Percentiles rank a stretch among this genome's conserved stretches.
These are phyloP conservation scores for Amborella trichopoda DNA, from an alignment of 164 flowering plant species.

Conservation along the genomic window DNA sequence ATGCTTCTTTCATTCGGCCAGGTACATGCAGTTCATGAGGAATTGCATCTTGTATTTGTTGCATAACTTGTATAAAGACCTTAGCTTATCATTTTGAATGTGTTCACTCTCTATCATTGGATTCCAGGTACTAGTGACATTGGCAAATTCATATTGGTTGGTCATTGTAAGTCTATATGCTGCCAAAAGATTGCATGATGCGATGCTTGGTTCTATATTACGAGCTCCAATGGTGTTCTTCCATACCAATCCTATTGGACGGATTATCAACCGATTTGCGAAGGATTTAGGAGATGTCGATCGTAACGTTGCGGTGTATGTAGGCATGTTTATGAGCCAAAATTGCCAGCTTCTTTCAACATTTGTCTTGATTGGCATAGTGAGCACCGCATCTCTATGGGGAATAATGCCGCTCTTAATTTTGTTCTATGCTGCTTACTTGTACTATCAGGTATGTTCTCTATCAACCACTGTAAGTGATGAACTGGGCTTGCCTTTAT, in stretches of 20 bases:
- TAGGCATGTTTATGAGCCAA: conserved; percentile 77
- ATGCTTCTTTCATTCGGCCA: conserved; percentile 69
- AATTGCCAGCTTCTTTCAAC: conserved; percentile 86
- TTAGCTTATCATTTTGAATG: conserved; percentile 4
- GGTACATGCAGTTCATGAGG: conserved; percentile 40
- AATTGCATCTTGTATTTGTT: too few species aligned
- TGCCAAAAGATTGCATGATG: conserved; percentile 83
- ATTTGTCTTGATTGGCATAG: conserved; percentile 83
- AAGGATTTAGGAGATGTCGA: conserved; percentile 96
- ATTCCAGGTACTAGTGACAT: conserved; percentile 71
- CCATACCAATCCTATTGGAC: conserved; percentile 91
- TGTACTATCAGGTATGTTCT: conserved; percentile 77
- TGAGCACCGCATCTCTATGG: conserved; percentile 96
- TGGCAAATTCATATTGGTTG: conserved; percentile 90
- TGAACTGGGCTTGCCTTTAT: too few species aligned
- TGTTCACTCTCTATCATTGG: neutral
- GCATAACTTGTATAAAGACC: too few species aligned
- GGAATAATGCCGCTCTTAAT: conserved; percentile 94
- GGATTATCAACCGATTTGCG: conserved; percentile 93
- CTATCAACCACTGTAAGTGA: neutral
- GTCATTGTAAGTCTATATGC: conserved; percentile 88
- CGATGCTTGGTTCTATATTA: conserved; percentile 76
- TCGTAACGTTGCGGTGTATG: conserved; percentile 68
- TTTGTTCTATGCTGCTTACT: conserved; percentile 80
- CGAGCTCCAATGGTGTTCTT: conserved; percentile 99